Base-by-base conservation (phyloP, 2,329 filamentous ascomycete genomes). In the Bipolaris victoriae region DNA sequence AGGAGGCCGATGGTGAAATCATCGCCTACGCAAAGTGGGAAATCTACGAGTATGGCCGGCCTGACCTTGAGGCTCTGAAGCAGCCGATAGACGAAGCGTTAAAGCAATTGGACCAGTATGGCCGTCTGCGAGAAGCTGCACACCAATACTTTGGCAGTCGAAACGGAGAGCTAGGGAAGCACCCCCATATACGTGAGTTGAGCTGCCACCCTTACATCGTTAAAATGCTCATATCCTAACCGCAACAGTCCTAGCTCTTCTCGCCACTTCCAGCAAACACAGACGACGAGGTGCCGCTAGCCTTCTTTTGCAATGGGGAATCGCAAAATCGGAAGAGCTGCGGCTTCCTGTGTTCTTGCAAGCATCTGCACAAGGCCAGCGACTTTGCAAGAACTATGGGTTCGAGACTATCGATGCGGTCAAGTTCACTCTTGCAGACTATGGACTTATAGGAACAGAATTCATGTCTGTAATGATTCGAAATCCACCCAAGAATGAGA, bases 101-200 rank as follows among this genome's bases (percentile, higher is more conserved):
- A 5, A 52, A 52, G 39, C 18, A 22, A 6, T 29, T 52, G 29
- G 49, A 52, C 35, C 39, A 52, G 29, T 52, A 52, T 26, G 39
- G 49, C 10, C 24, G 39, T 7, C 15, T 52, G 3, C 37, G 39
- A 44, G 49, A 44, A 44, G 39, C 39, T 35, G 49, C 49, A 22
- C 49, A 52, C 31, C 24, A 45, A 11, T 52, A 52, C 26, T 52
- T 52, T 35, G 37, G 26, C 22, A 40, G 37, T 11, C 26, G 49
- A 11, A 52, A 52, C 20, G 29, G 49, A 43, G 49, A 35, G 2
- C 24, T 52, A 22, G 49, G 49, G 7, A 35, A 33, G 3, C 26
- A 43, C 13, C 49, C 49, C 10, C 49, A 52, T 35, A 45, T 52
- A 52, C 29, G 49, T 52, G 33, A 52, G 49, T 35, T 24, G n/a